A percentile compares a stretch with the other conserved stretches of the same genome.
These are phyloP conservation scores for Xylaria palmicola DNA, from an alignment of 495 filamentous ascomycete genomes.

Conservation along the genomic window DNA sequence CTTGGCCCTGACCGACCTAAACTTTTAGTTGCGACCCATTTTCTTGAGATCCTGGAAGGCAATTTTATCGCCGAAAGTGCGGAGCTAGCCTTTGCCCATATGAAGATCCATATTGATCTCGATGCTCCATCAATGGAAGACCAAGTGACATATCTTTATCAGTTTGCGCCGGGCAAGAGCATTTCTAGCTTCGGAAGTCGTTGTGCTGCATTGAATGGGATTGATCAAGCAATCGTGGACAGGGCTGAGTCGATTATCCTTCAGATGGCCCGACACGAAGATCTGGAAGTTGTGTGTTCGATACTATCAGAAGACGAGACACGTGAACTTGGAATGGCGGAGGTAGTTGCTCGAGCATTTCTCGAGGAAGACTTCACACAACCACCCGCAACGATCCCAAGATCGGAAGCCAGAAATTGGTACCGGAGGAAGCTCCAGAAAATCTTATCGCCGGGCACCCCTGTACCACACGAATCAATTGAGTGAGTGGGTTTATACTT, in stretches of 20 bases:
- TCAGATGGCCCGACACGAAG: conserved; percentile 69
- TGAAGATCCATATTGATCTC: conserved; percentile 77
- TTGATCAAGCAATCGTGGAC: conserved; percentile 67
- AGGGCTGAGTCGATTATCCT: conserved; percentile 75
- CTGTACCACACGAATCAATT: background rate
- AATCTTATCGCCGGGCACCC: conserved; percentile 6
- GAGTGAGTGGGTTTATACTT: background rate
- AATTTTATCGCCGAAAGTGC: conserved; percentile 61
- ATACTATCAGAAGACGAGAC: conserved; percentile 59
- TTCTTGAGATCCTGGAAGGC: conserved; percentile 88
- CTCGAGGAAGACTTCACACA: conserved; percentile 27
- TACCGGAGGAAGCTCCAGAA: conserved; percentile 25
- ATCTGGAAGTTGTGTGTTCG: conserved; percentile 69
- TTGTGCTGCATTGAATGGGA: conserved; percentile 82
- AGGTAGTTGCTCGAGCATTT: conserved; percentile 26
- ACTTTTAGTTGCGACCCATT: conserved; percentile 87
- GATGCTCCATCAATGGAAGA: conserved; percentile 59
- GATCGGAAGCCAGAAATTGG: conserved; percentile 3
- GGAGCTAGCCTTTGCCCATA: conserved; percentile 70
- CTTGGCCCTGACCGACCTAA: conserved; percentile 66
- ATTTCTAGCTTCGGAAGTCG: conserved; percentile 80
- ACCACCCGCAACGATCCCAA: conserved; percentile 11
- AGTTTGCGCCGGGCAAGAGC: conserved; percentile 66
- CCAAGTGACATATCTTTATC: conserved; percentile 88
- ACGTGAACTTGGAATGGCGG: conserved; percentile 63